Evolutionary conservation across 2,329 filamentous ascomycete genomes (phyloP).

Genomic region (Aspergillus fumigatus): DNA sequence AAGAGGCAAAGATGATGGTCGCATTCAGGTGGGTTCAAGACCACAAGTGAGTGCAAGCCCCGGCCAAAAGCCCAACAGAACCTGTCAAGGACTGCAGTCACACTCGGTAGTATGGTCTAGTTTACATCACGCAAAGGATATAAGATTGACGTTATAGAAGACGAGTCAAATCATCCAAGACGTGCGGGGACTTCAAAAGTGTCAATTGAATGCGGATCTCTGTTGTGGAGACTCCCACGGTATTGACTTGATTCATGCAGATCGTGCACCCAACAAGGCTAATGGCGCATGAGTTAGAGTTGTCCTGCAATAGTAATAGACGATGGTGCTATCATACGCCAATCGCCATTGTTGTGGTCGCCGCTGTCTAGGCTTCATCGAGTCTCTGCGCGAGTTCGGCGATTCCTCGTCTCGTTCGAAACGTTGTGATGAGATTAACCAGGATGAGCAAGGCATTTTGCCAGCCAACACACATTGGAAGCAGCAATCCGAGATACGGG

Average conservation of each 20-base stretch:
- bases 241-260: background rate
- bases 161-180: constrained; percentile 9
- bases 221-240: background rate
- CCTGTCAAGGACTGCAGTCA: background rate
- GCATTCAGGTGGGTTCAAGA: too few relatives aligned
- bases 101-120: background rate
- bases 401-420: background rate
- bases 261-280: background rate
- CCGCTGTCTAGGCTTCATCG: background rate
- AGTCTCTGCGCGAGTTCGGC: background rate
- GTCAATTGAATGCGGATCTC: background rate
- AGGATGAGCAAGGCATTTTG: background rate
- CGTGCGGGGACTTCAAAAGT: constrained; percentile 1
- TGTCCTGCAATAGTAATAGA: background rate
- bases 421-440: background rate
- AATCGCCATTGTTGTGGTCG: background rate
- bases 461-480: background rate
- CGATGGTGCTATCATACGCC: background rate
- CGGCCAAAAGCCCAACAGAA: too few relatives aligned
- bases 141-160: constrained; percentile 19
- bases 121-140: constrained; percentile 18
- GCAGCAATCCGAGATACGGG: background rate
- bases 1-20: background rate
- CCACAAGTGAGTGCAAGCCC: too few relatives aligned
- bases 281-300: background rate